Evolutionary conservation across 2,329 filamentous ascomycete genomes (phyloP).

Genomic region (Mycosphaerella arachidis): DNA sequence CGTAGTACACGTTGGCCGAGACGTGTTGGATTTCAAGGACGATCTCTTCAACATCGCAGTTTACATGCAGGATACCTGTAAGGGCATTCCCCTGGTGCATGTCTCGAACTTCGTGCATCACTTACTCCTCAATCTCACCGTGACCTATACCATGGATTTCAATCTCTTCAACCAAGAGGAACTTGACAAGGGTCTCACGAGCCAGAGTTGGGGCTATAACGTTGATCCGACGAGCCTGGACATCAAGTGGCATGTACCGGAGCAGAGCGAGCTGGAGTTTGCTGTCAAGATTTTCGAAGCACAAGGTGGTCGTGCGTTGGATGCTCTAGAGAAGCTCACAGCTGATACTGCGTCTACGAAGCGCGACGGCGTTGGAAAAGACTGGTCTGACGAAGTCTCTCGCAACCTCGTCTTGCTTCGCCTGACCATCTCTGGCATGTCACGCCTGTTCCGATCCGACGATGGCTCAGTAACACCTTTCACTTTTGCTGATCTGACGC

Average conservation of each 20-base stretch:
- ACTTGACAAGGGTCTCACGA: slow-evolving; percentile 64
- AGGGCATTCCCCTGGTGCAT: slow-evolving; percentile 88
- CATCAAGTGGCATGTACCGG: slow-evolving; percentile 87
- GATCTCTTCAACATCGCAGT: slow-evolving; percentile 86
- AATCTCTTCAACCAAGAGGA: slow-evolving; percentile 78
- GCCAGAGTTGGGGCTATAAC: slow-evolving; percentile 79
- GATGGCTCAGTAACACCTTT: slow-evolving; percentile 37
- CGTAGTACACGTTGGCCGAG: slow-evolving; percentile 88
- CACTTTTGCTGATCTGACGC: slow-evolving; percentile 52
- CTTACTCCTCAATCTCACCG: slow-evolving; percentile 85
- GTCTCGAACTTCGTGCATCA: slow-evolving; percentile 98
- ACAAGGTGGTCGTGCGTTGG: slow-evolving; percentile 71
- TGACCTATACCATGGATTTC: slow-evolving; percentile 89
- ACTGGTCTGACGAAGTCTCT: slow-evolving; percentile 97
- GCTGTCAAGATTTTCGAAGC: slow-evolving; percentile 84
- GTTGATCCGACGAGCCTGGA: slow-evolving; percentile 70
- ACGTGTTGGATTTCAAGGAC: slow-evolving; percentile 81
- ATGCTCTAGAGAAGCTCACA: slow-evolving; percentile 73
- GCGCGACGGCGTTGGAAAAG: slow-evolving; percentile 91
- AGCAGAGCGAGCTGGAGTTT: slow-evolving; percentile 74
- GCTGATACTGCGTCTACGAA: slow-evolving; percentile 76
- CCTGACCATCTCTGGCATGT: slow-evolving; percentile 85
- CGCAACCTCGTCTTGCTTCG: slow-evolving; percentile 82
- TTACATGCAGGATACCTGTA: slow-evolving; percentile 95
- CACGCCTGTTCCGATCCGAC: slow-evolving; percentile 76